Conservation (phyloP, 305 asterid genomes). For the Caryopteris hybrid region DNA sequence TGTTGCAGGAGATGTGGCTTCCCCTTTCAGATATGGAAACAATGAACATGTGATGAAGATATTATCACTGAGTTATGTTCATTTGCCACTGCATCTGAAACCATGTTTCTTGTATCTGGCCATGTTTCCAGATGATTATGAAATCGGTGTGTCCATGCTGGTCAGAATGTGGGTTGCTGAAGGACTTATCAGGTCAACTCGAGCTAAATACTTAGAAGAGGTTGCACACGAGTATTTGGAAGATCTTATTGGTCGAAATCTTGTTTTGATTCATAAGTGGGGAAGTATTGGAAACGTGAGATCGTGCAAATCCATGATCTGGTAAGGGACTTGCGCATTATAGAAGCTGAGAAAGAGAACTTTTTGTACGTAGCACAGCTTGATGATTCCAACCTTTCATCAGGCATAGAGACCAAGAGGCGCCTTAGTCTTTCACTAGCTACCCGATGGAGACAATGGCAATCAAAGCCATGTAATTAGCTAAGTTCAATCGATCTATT, state of each 20-base stretch:
- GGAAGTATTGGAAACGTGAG: neutral
- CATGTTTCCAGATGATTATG: constrained; percentile 3
- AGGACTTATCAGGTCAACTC: constrained; percentile 2
- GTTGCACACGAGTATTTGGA: constrained; percentile 13
- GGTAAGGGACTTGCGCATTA: constrained; percentile 17
- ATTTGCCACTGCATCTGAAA: constrained; percentile 22
- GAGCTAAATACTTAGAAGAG: constrained; percentile 18
- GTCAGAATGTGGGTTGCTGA: constrained; percentile 23
- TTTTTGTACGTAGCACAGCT: neutral
- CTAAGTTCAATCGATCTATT: neutral
- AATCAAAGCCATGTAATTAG: neutral
- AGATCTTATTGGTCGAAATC: constrained; percentile 23
- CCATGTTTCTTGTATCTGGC: too few relatives aligned
- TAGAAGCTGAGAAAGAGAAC: constrained; percentile 7
- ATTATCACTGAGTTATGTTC: too few relatives aligned
- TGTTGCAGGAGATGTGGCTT: constrained; percentile 9
- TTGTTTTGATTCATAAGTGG: neutral
- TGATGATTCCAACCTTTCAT: neutral
- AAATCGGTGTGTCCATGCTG: neutral
- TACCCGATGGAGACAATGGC: neutral
- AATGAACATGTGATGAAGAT: constrained; percentile 13
- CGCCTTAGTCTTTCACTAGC: neutral
- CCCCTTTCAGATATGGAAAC: constrained; percentile 3
- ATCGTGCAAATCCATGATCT: constrained; percentile 27
- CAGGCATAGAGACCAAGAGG: neutral